Evolutionary conservation across 192 early-diverging fungal genomes (phyloP).

Genomic region (Globomyces pollinis-pini): DNA sequence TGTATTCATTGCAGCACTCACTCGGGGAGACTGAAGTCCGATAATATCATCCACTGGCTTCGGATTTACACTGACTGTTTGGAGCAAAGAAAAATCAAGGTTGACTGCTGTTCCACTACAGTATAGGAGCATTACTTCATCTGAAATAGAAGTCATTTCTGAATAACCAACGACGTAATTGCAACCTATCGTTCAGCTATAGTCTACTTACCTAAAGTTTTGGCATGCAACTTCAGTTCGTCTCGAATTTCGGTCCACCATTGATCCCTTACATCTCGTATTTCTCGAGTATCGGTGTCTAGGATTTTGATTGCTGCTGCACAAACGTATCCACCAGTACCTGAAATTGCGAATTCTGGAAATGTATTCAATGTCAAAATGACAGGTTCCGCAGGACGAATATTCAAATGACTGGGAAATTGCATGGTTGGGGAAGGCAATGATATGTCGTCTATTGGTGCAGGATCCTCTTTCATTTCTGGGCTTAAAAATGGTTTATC

Average conservation of each 20-base stretch:
- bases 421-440: slow-evolving; percentile 3
- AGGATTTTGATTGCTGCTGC: slow-evolving; percentile 59
- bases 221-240: slow-evolving; percentile 70
- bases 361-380: slow-evolving; percentile 45
- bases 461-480: neutral
- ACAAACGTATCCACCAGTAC: slow-evolving; percentile 53
- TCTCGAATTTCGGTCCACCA: slow-evolving; percentile 73
- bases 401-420: slow-evolving; percentile 15
- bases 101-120: slow-evolving; percentile 70
- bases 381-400: slow-evolving; percentile 23
- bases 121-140: slow-evolving; percentile 58
- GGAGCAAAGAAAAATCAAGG: slow-evolving; percentile 33
- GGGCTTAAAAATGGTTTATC: neutral
- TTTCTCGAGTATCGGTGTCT: slow-evolving; percentile 32
- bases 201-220: no score
- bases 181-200: no score
- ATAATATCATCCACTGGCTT: neutral
- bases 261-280: slow-evolving; percentile 46
- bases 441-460: neutral
- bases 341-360: slow-evolving; percentile 36
- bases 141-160: slow-evolving; percentile 54
- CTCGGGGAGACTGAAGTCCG: neutral
- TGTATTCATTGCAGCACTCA: no score
- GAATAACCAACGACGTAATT: slow-evolving; percentile 66
- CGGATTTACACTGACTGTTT: neutral